A percentile compares a stretch with the other conserved stretches of the same genome.
phyloP scores from a whole-genome alignment of 495 filamentous ascomycete genomes.

The Aspergillus steynii region DNA sequence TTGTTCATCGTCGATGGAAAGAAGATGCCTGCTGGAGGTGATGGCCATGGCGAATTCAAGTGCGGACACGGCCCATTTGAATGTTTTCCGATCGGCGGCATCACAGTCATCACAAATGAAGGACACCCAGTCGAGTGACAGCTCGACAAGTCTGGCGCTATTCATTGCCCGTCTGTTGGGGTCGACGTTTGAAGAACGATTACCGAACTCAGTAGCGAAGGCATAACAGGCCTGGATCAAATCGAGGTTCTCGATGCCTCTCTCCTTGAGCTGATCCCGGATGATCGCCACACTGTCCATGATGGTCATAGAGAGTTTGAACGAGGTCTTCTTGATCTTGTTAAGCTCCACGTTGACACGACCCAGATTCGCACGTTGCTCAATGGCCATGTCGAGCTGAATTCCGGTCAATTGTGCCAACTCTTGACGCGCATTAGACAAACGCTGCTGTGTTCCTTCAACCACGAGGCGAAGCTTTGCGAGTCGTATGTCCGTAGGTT shows the following conservation, averaged over 20 bases:
- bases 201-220: conserved; percentile 96
- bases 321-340: conserved; percentile 93
- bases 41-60: conserved; percentile 97
- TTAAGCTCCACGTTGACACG: conserved; percentile 90
- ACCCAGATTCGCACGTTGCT: conserved; percentile 88
- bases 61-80: conserved; percentile 93
- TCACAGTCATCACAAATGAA: conserved; percentile 98
- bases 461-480: conserved; percentile 88
- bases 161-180: conserved; percentile 92
- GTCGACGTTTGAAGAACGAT: conserved; percentile 91
- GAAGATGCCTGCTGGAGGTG: conserved; percentile 86
- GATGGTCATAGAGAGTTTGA: conserved; percentile 96
- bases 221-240: conserved; percentile 98
- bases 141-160: conserved; percentile 86
- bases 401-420: conserved; percentile 77
- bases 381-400: conserved; percentile 82
- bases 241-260: conserved; percentile 85
- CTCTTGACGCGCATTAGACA: conserved; percentile 72
- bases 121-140: conserved; percentile 94
- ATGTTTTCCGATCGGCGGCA: conserved; percentile 91
- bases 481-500: conserved; percentile 79
- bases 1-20: conserved; percentile 82
- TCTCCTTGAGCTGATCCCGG: conserved; percentile 68
- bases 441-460: conserved; percentile 76
- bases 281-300: conserved; percentile 98